These are phyloP conservation scores for Gomphus bonarii DNA, from an alignment of 1,284 basidiomycete genomes.

Conservation along the genomic window DNA sequence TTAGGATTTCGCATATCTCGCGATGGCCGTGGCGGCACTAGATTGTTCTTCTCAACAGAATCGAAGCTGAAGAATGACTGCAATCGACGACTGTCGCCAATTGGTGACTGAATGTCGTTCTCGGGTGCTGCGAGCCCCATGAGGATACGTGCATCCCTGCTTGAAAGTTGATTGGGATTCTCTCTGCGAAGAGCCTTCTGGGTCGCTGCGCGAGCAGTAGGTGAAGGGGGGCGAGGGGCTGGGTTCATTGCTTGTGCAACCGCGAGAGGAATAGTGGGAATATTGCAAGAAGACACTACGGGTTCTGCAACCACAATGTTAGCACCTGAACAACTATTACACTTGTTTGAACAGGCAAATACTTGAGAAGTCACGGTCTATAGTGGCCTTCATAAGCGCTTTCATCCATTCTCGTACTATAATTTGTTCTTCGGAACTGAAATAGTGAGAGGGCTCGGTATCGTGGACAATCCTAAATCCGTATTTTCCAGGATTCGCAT, in stretches of 20 bases:
- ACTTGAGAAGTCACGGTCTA: constrained; percentile 87
- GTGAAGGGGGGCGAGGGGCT: constrained; percentile 89
- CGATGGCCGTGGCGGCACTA: constrained; percentile 48
- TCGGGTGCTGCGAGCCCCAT: constrained; percentile 49
- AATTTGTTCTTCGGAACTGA: constrained; percentile 82
- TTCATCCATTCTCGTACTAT: constrained; percentile 98
- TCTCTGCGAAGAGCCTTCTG: constrained; percentile 83
- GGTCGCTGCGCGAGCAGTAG: constrained; percentile 76
- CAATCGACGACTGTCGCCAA: constrained; percentile 23
- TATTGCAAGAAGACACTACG: constrained; percentile 94
- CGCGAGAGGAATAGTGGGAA: constrained; percentile 90
- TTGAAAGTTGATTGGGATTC: constrained; percentile 85
- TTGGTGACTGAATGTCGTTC: constrained; percentile 21
- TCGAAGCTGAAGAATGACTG: constrained; percentile 48
- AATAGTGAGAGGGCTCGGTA: constrained; percentile 79
- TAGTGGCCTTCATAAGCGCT: constrained; percentile 97
- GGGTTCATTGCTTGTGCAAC: constrained; percentile 96
- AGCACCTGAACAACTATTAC: background rate
- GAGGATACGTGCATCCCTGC: constrained; percentile 73
- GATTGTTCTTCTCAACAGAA: constrained; percentile 16
- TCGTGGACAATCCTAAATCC: constrained; percentile 95
- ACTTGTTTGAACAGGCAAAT: background rate
- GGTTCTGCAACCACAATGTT: constrained; percentile 47
- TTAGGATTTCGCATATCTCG: constrained; percentile 45
- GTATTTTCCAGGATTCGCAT: constrained; percentile 85